phyloP scores from a whole-genome alignment of 73 alveolate species.

The Urostyla sp. region DNA sequence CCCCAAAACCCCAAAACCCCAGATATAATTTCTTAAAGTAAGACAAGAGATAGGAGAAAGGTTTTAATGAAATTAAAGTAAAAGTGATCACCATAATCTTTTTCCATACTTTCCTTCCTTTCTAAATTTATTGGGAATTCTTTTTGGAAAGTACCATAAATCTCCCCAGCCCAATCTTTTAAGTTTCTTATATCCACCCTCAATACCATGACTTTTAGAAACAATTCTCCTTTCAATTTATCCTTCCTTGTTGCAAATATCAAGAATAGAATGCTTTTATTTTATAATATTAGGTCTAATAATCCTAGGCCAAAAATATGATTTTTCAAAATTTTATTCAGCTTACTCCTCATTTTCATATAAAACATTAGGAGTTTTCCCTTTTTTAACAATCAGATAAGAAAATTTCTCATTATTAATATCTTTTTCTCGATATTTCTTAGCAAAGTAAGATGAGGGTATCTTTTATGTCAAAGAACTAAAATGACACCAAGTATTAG shows the following conservation, averaged over 20 bases:
- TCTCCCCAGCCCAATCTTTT: conserved; percentile 80
- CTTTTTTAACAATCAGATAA: conserved; percentile 72
- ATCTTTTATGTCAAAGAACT: conserved; percentile 55
- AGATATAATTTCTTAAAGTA: neutral
- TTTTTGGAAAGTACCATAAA: conserved; percentile 74
- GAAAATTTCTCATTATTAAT: conserved; percentile 78
- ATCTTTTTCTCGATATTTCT: conserved; percentile 52
- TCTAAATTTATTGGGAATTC: conserved; percentile 67
- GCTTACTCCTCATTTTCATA: conserved; percentile 52
- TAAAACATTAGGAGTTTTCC: conserved; percentile 38
- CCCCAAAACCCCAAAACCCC: conserved; percentile 30
- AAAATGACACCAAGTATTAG: conserved; percentile 86
- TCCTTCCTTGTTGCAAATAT: conserved; percentile 78
- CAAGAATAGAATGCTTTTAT: conserved; percentile 73
- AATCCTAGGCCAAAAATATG: conserved; percentile 80
- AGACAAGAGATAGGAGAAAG: neutral
- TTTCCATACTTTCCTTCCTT: conserved; percentile 71
- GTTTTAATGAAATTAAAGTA: neutral
- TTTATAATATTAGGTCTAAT: conserved; percentile 64
- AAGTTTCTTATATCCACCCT: conserved; percentile 75
- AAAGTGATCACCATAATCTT: conserved; percentile 65
- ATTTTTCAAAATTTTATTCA: conserved; percentile 46
- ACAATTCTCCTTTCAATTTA: conserved; percentile 76
- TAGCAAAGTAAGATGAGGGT: conserved; percentile 73
- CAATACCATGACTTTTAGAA: conserved; percentile 74